Conservation (phyloP, 768 basidiomycete genomes). For the Boletellus ananiceps region DNA sequence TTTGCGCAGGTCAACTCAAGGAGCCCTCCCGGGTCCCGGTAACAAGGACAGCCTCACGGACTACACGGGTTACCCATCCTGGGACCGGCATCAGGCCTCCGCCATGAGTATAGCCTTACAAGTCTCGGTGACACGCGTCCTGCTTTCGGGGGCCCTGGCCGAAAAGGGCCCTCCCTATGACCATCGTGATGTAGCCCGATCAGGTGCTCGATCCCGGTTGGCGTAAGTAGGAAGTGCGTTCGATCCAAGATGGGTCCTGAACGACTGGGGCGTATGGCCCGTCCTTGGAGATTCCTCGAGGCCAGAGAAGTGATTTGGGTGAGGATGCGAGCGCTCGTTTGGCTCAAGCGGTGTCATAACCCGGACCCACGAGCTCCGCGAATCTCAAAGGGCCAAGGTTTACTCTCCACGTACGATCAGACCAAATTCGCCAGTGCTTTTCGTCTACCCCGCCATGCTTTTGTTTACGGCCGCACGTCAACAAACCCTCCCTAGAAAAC, state of each 20-base stretch:
- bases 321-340: constrained; percentile 30
- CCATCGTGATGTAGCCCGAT: constrained; percentile 41
- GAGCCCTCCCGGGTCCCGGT: constrained; percentile 7
- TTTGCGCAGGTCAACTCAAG: constrained; percentile 8
- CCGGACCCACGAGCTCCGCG: constrained; percentile 32
- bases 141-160: constrained; percentile 25
- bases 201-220: constrained; percentile 41
- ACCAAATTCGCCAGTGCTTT: constrained; percentile 27
- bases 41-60: constrained; percentile 19
- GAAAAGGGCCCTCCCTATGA: constrained; percentile 19
- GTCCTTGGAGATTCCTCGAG: constrained; percentile 47
- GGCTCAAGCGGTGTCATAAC: constrained; percentile 26
- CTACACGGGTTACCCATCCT: constrained; percentile 17
- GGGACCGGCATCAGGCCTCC: constrained; percentile 13
- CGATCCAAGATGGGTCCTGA: constrained; percentile 32
- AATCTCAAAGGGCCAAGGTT: constrained; percentile 27
- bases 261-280: constrained; percentile 15
- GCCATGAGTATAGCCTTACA: constrained; percentile 30
- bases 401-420: constrained; percentile 29
- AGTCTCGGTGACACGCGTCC: constrained; percentile 23
- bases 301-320: constrained; percentile 33
- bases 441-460: constrained; percentile 32
- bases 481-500: constrained; percentile 25
- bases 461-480: constrained; percentile 28
- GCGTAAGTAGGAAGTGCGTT: constrained; percentile 39